phyloP scores from a whole-genome alignment of 202 grass and related monocot genomes.

The Tripidium arundinaceum region DNA sequence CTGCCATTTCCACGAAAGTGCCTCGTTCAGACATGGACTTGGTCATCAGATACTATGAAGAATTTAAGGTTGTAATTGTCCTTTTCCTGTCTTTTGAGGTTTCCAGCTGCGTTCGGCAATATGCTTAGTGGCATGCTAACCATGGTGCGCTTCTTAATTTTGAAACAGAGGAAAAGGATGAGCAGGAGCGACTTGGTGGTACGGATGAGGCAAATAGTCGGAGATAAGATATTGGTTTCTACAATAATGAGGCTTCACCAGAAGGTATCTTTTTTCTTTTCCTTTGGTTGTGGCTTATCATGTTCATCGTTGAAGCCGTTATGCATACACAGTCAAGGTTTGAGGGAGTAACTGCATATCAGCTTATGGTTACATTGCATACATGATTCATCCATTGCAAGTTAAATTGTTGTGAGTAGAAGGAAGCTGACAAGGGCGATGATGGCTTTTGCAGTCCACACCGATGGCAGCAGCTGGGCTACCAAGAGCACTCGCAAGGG shows the following conservation, averaged over 20 bases:
- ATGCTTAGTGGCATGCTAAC: conserved; percentile 23
- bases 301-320: neutral
- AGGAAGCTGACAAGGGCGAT: neutral
- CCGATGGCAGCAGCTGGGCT: neutral
- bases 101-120: neutral
- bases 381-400: neutral
- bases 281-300: neutral
- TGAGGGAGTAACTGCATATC: neutral
- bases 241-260: conserved; percentile 62
- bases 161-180: conserved; percentile 57
- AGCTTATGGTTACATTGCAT: neutral
- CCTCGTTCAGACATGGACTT: conserved; percentile 58
- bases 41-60: conserved; percentile 60
- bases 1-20: conserved; percentile 66
- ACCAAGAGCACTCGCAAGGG: neutral
- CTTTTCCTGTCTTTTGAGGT: neutral
- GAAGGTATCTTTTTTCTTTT: conserved; percentile 35
- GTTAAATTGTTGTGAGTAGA: neutral
- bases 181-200: conserved; percentile 50
- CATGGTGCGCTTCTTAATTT: neutral
- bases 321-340: neutral
- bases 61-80: conserved; percentile 57
- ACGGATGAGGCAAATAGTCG: conserved; percentile 45
- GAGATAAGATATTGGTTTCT: conserved; percentile 66
- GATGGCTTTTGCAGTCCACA: conserved; percentile 3